phyloP scores from a whole-genome alignment of 2,329 filamentous ascomycete genomes.

The Paracamarosporium sp. region DNA sequence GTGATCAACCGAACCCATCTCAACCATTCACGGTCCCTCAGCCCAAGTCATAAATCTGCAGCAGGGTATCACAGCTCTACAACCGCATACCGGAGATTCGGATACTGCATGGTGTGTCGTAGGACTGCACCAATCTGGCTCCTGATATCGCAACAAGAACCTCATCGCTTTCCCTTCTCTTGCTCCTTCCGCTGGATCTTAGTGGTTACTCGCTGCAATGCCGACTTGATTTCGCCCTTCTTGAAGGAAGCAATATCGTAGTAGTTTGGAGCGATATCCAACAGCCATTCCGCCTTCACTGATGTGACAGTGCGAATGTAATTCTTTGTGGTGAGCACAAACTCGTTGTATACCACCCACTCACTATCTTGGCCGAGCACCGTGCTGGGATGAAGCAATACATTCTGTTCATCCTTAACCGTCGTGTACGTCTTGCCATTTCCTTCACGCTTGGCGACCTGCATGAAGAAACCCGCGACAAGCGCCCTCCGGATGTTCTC shows the following conservation, averaged over 20 bases:
- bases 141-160: neutral
- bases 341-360: slow-evolving; percentile 98
- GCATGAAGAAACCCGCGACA: slow-evolving; percentile 98
- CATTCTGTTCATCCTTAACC: slow-evolving; percentile 94
- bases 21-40: neutral
- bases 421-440: slow-evolving; percentile 91
- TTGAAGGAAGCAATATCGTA: slow-evolving; percentile 84
- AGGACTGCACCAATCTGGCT: neutral
- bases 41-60: neutral
- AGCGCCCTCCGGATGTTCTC: slow-evolving; percentile 94
- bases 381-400: slow-evolving; percentile 91
- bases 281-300: slow-evolving; percentile 90
- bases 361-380: slow-evolving; percentile 88
- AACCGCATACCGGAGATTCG: neutral
- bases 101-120: neutral
- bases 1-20: neutral
- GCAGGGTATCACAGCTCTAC: slow-evolving; percentile 2
- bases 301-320: slow-evolving; percentile 94
- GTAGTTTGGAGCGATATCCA: slow-evolving; percentile 93
- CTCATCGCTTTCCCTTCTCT: slow-evolving; percentile 27
- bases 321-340: slow-evolving; percentile 97
- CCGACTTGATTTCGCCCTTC: slow-evolving; percentile 84
- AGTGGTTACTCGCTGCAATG: slow-evolving; percentile 61
- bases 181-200: slow-evolving; percentile 61
- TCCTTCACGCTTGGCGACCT: slow-evolving; percentile 92